Conservation (phyloP, 768 basidiomycete species). For the Phlebiopsis flavidoalba region DNA sequence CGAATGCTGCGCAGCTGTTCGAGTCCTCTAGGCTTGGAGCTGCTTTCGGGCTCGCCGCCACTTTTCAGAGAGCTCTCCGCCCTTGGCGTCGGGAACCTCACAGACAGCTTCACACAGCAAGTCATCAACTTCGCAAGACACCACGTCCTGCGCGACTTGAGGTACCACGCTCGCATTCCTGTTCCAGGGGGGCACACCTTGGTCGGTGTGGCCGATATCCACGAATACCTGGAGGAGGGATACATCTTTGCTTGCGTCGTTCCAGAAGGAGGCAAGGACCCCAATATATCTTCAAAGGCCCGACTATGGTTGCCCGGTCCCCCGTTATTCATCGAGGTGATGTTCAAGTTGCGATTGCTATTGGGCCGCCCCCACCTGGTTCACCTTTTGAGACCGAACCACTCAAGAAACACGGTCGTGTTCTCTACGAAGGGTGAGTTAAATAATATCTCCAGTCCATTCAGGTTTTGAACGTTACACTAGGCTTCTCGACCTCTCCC, state of each 20-base stretch:
- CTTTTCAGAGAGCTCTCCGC: conserved; percentile 41
- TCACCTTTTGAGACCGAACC: conserved; percentile 50
- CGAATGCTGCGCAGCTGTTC: conserved; percentile 41
- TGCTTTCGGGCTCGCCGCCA: conserved; percentile 47
- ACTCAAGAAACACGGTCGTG: conserved; percentile 56
- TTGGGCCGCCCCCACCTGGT: conserved; percentile 48
- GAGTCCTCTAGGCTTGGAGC: conserved; percentile 49
- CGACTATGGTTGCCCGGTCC: conserved; percentile 54
- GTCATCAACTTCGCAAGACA: conserved; percentile 45
- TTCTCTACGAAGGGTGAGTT: conserved; percentile 52
- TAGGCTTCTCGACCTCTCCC: conserved; percentile 58
- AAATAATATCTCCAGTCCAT: background rate
- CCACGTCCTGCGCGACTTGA: conserved; percentile 55
- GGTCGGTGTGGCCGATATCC: conserved; percentile 65
- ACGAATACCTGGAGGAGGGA: conserved; percentile 40
- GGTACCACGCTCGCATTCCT: conserved; percentile 57
- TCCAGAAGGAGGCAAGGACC: conserved; percentile 10
- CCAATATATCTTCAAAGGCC: conserved; percentile 47
- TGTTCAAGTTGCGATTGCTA: conserved; percentile 54
- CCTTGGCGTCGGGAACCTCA: conserved; percentile 32
- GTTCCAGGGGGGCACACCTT: conserved; percentile 53
- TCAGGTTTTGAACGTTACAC: no score
- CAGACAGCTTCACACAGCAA: conserved; percentile 40
- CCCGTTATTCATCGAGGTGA: conserved; percentile 71
- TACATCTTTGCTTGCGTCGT: conserved; percentile 55